Evolutionary conservation across 1,139 yeast genomes (phyloP), one percentile per base, ranked within the genome.

Genomic region (Pichia sp.): DNA sequence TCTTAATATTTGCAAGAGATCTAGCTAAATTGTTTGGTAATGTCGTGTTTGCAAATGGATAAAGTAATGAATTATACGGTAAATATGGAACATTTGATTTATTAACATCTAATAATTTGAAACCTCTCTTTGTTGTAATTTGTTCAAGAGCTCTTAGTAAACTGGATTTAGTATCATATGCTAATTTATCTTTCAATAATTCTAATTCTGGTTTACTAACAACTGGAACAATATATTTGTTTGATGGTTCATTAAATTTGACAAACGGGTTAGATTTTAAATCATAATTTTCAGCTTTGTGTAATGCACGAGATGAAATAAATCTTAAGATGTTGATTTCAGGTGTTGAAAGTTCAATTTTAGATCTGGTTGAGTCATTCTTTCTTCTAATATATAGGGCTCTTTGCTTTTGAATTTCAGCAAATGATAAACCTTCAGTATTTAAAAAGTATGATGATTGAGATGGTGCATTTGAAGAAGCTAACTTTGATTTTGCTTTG

Each of bases 101-200:
- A 13, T 40, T 37, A 3, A 47, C 20, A 22, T 55, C 59, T 6
- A 38, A 25, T 26, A 61, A 43, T 15, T 50, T 53, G 42, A 48
- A 54, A 22, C 65, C 65, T 34, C 60, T 55, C 40, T 50, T 54
- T 0, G 44, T 43, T 1, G 58, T 47, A 7, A 61, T 38, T 45
- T 55, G 57, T 36, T 60, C 60, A 16, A 61, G 35, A 1, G 65
- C 64, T 50, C 60, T 56, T 40, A 62, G 44, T 15, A 61, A 36
- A 50, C 66, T 53, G 6, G 64, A 60, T 42, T 56, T 55, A 7
- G 58, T 26, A 40, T 54, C 54, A 50, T 53, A 57, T 8, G 58
- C 63, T 39, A 60, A 39, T 37, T 60, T 56, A 37, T 59, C 58
- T 47, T 60, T 61, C 23, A 51, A 39, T 9, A 59, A 29, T 30